Conservation (phyloP, 2,329 filamentous ascomycete species). For the Didymella exigua region DNA sequence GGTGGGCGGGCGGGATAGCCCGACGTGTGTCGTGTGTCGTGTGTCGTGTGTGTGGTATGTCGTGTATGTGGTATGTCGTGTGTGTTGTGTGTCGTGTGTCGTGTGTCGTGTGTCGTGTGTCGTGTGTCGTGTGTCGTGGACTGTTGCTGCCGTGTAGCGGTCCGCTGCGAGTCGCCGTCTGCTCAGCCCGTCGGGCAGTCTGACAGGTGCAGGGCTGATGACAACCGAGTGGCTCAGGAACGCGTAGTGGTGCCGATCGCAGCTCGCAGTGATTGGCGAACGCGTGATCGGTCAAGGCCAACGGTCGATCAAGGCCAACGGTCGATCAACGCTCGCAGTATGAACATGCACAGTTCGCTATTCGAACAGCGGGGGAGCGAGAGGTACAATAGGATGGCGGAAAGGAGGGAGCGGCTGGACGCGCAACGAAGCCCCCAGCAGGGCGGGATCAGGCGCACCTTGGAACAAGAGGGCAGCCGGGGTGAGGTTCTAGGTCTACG, state of each 20-base stretch:
- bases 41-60: background rate
- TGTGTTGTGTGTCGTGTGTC: background rate
- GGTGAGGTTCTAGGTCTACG: background rate
- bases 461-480: background rate
- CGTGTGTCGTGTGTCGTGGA: background rate
- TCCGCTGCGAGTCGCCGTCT: constrained; percentile 12
- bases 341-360: constrained; percentile 12
- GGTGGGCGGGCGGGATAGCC: constrained; percentile 7
- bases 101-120: background rate
- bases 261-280: constrained; percentile 25
- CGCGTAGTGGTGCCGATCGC: constrained; percentile 29
- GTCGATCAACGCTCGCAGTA: constrained; percentile 19
- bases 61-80: background rate
- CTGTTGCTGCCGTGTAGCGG: background rate
- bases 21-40: background rate
- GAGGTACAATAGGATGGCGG: constrained; percentile 11
- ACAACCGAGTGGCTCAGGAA: constrained; percentile 21
- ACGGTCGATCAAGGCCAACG: too few species aligned
- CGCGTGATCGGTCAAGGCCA: too few species aligned
- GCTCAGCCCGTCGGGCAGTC: constrained; percentile 23
- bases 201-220: constrained; percentile 9
- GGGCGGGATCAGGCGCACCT: constrained; percentile 15
- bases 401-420: constrained; percentile 10
- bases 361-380: background rate
- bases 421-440: constrained; percentile 2